Percentiles rank a stretch among this genome's conserved stretches.
Conservation (phyloP, 192 early-diverging fungal genomes). For the Backusella macrospora region DNA sequence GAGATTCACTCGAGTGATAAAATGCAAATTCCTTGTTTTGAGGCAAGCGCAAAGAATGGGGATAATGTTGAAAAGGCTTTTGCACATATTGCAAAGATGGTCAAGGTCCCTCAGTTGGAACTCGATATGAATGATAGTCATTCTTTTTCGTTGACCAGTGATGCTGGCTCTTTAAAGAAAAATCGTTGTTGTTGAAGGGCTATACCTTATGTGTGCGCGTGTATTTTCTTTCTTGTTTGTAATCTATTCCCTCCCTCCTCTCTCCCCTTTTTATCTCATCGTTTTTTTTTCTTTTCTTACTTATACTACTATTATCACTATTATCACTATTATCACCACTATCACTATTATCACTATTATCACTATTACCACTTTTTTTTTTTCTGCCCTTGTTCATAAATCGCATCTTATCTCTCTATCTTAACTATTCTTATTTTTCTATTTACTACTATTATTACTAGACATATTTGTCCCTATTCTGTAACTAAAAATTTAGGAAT, state of each 20-base stretch:
- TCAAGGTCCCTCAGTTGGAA: slow-evolving; percentile 57
- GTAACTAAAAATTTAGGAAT: no score
- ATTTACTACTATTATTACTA: background rate
- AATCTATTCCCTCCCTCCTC: background rate
- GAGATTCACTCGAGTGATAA: slow-evolving; percentile 68
- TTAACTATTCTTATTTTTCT: no score
- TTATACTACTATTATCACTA: no score
- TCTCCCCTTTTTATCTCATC: no score
- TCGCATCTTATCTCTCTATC: background rate
- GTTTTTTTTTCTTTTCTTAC: no score
- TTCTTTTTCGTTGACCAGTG: slow-evolving; percentile 9
- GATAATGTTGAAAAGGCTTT: slow-evolving; percentile 96
- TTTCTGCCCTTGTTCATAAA: background rate
- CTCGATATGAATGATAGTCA: slow-evolving; percentile 46
- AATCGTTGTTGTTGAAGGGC: slow-evolving; percentile 4
- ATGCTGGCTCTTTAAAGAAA: slow-evolving; percentile 12
- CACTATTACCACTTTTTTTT: background rate
- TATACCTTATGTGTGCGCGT: background rate
- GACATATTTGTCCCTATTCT: background rate
- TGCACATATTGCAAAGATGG: slow-evolving; percentile 76
- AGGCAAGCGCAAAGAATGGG: slow-evolving; percentile 94
- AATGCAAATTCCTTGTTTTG: slow-evolving; percentile 94
- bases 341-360: no score
- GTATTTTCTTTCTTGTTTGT: background rate
- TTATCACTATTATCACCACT: background rate